Evolutionary conservation across 257 asterid genomes (phyloP).

Genomic region (Petunia secreta): DNA sequence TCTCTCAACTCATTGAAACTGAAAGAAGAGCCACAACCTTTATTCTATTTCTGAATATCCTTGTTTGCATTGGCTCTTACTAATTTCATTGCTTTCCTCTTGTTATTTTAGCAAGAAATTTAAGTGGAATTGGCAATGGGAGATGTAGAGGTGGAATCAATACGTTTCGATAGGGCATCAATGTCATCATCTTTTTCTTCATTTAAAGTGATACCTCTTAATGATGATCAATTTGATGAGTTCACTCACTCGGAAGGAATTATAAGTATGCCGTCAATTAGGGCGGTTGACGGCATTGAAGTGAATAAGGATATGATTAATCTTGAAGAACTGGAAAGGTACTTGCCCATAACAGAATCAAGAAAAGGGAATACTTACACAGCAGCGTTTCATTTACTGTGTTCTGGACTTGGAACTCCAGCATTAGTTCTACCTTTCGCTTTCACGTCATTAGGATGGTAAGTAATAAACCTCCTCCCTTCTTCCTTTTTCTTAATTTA

Average conservation of each 20-base stretch:
- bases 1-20: no score
- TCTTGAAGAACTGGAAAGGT: slow-evolving; percentile 32
- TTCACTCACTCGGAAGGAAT: background rate
- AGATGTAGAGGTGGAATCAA: background rate
- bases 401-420: slow-evolving; percentile 69
- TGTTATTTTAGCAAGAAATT: no score
- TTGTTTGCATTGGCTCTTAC: background rate
- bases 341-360: slow-evolving; percentile 64
- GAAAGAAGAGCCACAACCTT: background rate
- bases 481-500: background rate
- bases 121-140: background rate
- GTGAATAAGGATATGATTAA: background rate
- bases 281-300: background rate
- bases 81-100: background rate
- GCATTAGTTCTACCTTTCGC: slow-evolving; percentile 60
- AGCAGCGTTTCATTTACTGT: slow-evolving; percentile 45
- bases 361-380: slow-evolving; percentile 54
- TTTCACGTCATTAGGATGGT: slow-evolving; percentile 73
- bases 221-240: background rate
- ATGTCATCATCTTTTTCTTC: slow-evolving; percentile 28
- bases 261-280: background rate
- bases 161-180: background rate
- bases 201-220: slow-evolving; percentile 37
- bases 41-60: no score
- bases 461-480: background rate